Evolutionary conservation across 83 land plant species (phyloP), one percentile per base, ranked within the genome.

Genomic region (Larix sibirica): DNA sequence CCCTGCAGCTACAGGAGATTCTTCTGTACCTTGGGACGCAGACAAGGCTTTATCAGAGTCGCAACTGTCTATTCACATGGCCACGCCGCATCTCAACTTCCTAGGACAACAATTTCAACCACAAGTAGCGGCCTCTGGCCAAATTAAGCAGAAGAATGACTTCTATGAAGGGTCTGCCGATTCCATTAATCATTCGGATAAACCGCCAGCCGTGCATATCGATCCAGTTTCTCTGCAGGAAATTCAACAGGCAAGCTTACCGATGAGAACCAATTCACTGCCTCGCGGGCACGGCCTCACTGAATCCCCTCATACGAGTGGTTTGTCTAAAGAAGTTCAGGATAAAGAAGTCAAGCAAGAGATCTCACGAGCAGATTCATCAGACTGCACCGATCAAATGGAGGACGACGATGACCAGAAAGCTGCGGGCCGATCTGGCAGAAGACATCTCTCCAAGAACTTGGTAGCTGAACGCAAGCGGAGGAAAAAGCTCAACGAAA

Each of bases 401-500:
- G 98, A 95, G 50, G 89, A 78, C n/a, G 95, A 95, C 16, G 95
- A 95, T 66, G 92, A 94, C 26, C 84, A 84, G 42, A 88, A 90
- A 84, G 84, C 78, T 36, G 82, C 78, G 10, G 71, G 91, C 50
- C 80, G 92, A 61, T 81, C 87, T 17, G 95, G 96, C 20, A 86
- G 95, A 81, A 85, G 95, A n/a, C 90, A 90, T 70, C 89, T 90
- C 59, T 91, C 96, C 17, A 97, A 97, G 87, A 97, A 97, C 73
- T 88, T 97, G 42, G 85, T 88, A 8, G 98, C 99, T 56, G 99
- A 97, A 88, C 91, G 99, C 81, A 95, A 87, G 71, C 88, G 99
- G 47, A 85, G 99, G 83, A 94, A 97, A 84, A 97, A 97, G 83
- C 90, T 97, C 80, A 95, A 95, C 69, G 99, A 95, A 58, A 81